Percentiles rank a stretch among this genome's conserved stretches.
Conservation (phyloP, 2,329 filamentous ascomycete species). For the Phyllosticta citrichinensis region DNA sequence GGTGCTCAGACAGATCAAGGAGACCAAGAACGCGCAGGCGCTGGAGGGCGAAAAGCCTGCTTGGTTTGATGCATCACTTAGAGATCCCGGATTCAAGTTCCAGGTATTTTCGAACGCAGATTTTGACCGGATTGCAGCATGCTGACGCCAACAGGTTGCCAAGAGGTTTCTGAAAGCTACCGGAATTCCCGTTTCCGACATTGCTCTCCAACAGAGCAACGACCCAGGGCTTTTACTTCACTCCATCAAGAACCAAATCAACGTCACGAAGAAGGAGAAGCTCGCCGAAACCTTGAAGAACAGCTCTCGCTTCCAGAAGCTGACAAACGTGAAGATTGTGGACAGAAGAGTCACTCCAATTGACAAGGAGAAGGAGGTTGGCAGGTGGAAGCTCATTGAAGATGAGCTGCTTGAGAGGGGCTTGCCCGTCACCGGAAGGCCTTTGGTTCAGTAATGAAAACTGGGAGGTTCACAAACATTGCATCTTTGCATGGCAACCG, state of each 20-base stretch:
- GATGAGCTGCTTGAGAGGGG: conserved; percentile 44
- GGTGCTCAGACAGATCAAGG: neutral
- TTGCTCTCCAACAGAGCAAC: conserved; percentile 40
- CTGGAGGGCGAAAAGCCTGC: neutral
- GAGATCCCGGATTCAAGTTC: conserved; percentile 8
- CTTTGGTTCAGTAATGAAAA: neutral
- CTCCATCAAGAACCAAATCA: neutral
- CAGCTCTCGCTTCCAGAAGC: conserved; percentile 34
- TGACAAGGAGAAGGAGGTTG: conserved; percentile 60
- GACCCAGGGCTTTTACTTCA: conserved; percentile 29
- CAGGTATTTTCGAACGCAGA: neutral
- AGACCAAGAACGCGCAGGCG: neutral
- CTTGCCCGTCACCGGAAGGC: conserved; percentile 1
- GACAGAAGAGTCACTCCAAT: conserved; percentile 56
- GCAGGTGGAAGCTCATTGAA: conserved; percentile 72
- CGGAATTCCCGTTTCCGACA: conserved; percentile 65
- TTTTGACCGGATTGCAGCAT: neutral
- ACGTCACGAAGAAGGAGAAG: conserved; percentile 35
- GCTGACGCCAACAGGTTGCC: conserved; percentile 48
- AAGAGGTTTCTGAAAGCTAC: conserved; percentile 76
- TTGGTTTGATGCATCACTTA: conserved; percentile 10
- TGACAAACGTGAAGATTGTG: conserved; percentile 64
- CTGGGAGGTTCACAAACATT: neutral
- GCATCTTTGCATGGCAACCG: neutral
- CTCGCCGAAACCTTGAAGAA: conserved; percentile 49